A percentile compares a stretch with the other conserved stretches of the same genome.
Conservation (phyloP, 2,329 filamentous ascomycete species). For the Trichoderma atroviride region DNA sequence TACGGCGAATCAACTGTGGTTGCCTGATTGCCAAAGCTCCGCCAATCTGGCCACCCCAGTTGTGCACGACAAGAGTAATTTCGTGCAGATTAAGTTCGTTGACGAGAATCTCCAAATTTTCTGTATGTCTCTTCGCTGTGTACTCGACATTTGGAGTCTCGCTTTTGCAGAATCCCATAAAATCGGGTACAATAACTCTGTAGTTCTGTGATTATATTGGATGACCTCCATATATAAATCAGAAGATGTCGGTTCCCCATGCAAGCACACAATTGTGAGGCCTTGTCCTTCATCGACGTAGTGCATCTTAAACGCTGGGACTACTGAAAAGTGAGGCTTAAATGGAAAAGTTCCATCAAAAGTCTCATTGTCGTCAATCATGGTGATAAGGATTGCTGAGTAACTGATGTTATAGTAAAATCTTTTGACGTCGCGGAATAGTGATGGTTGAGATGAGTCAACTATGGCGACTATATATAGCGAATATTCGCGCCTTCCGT, state of each 20-base stretch:
- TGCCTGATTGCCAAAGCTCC: background rate
- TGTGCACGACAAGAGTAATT: background rate
- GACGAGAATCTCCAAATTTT: background rate
- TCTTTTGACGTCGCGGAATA: background rate
- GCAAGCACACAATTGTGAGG: background rate
- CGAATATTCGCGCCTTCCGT: background rate
- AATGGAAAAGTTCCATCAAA: background rate
- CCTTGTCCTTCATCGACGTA: background rate
- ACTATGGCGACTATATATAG: background rate
- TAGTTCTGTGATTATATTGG: background rate
- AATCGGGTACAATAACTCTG: background rate
- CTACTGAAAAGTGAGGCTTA: background rate
- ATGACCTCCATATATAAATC: background rate
- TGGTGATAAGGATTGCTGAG: background rate
- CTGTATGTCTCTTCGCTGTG: background rate
- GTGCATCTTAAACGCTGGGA: background rate
- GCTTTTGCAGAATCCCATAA: background rate
- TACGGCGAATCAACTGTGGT: background rate
- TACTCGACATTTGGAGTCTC: background rate
- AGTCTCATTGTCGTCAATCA: background rate
- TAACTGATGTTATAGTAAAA: background rate
- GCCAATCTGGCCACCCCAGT: background rate
- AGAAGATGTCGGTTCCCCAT: background rate
- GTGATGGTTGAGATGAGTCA: background rate
- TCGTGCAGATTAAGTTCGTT: background rate